phyloP scores from a whole-genome alignment of 2,329 filamentous ascomycete genomes.

The Hirsutella thompsonii region DNA sequence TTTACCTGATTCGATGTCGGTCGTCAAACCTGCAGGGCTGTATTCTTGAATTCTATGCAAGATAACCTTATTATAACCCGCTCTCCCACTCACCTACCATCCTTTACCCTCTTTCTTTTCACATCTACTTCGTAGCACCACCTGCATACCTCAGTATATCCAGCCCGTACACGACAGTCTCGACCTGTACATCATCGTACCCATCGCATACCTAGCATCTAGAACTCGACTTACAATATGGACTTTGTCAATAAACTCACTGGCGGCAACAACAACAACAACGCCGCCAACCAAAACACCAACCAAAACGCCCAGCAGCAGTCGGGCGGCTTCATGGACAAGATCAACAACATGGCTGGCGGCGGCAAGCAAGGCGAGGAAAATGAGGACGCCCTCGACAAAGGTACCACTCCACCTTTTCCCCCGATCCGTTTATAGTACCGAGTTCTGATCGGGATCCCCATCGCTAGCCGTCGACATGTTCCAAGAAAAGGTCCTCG shows the following conservation, averaged over 20 bases:
- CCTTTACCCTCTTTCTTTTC: no score
- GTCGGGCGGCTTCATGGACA: constrained; percentile 48
- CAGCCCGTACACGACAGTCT: no score
- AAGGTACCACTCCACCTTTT: constrained; percentile 32
- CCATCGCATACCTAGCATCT: no score
- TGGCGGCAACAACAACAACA: background rate
- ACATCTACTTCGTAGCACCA: no score
- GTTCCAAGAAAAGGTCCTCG: constrained; percentile 63
- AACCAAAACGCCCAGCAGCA: background rate
- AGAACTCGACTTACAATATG: constrained; percentile 1
- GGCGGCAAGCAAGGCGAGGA: constrained; percentile 65
- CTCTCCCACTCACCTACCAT: no score
- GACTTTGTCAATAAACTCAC: constrained; percentile 5
- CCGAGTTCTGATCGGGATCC: background rate
- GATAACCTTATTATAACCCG: no score
- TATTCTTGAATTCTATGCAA: no score
- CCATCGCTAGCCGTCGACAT: constrained; percentile 52
- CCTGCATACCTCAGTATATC: no score
- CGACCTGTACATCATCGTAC: no score
- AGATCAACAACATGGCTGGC: constrained; percentile 58
- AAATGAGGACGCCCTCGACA: constrained; percentile 74
- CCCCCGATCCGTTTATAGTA: no score
- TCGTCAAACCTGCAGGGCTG: no score
- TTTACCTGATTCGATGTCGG: no score
- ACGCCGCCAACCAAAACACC: background rate